A percentile compares a stretch with the other conserved stretches of the same genome.
Evolutionary conservation across 768 basidiomycete species (phyloP).

Genomic region (Trametes cubensis): DNA sequence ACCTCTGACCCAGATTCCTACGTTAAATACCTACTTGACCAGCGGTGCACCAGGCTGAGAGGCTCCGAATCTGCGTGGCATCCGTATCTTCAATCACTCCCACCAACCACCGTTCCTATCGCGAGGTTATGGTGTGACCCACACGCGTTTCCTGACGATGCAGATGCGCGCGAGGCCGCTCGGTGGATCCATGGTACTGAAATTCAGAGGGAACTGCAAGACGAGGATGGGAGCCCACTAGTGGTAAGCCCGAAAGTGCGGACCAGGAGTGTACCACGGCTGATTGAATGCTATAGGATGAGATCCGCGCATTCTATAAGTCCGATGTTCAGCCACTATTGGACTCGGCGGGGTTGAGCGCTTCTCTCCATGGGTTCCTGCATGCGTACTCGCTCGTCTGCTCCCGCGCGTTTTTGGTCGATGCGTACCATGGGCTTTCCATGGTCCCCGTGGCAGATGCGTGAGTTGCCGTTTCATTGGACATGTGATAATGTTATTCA

Average conservation of each 20-base stretch:
- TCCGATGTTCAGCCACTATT: conserved; percentile 25
- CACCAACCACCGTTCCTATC: conserved; percentile 53
- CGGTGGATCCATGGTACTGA: conserved; percentile 41
- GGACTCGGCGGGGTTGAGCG: background rate
- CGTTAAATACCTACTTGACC: background rate
- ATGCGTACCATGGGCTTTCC: conserved; percentile 48
- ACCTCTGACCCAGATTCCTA: conserved; percentile 7
- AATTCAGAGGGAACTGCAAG: conserved; percentile 30
- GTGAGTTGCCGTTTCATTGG: conserved; percentile 30
- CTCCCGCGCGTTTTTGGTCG: conserved; percentile 52
- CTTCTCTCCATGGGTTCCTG: conserved; percentile 34
- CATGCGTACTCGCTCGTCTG: conserved; percentile 50
- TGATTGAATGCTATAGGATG: conserved; percentile 23
- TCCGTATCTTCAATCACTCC: conserved; percentile 68
- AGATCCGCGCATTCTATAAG: conserved; percentile 29
- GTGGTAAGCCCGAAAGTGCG: conserved; percentile 18
- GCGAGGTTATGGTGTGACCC: conserved; percentile 61
- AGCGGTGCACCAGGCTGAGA: conserved; percentile 43
- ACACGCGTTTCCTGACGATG: conserved; percentile 21
- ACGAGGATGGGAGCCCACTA: conserved; percentile 16
- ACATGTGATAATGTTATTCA: conserved; percentile 24
- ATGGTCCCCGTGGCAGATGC: conserved; percentile 53
- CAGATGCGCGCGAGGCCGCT: conserved; percentile 36
- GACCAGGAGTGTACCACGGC: too few species aligned
- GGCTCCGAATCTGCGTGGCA: conserved; percentile 58